These are phyloP conservation scores for Vitis cinerea DNA, from an alignment of 164 flowering plant species.

Conservation along the genomic window DNA sequence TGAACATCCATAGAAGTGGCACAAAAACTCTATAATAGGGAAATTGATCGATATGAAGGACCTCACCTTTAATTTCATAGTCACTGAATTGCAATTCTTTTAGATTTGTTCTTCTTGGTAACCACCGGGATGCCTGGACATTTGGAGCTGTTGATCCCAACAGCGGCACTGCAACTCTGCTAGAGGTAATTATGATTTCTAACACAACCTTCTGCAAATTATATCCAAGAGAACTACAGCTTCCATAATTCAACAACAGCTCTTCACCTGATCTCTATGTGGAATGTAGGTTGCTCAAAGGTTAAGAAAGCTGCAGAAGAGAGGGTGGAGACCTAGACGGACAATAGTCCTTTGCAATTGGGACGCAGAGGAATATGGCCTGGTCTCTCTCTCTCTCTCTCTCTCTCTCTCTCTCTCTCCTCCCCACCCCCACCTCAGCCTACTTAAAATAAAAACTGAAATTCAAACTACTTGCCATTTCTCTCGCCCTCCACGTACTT, in stretches of 20 bases:
- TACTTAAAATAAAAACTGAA: neutral
- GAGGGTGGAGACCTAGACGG: conserved; percentile 71
- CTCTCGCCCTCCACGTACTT: too few species aligned
- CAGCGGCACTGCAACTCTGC: conserved; percentile 76
- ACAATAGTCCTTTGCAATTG: conserved; percentile 77
- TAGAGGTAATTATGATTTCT: conserved; percentile 42
- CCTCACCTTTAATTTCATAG: neutral
- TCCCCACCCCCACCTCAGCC: neutral
- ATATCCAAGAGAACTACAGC: neutral
- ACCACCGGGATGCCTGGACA: conserved; percentile 86
- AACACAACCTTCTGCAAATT: neutral
- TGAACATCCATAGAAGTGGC: neutral
- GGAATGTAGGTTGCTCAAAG: conserved; percentile 52
- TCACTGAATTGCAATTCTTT: neutral
- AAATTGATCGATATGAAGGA: neutral
- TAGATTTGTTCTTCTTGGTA: conserved; percentile 73
- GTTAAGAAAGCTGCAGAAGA: conserved; percentile 52
- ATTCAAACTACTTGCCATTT: neutral
- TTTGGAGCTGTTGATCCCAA: conserved; percentile 88
- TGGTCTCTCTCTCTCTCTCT: conserved; percentile 49
- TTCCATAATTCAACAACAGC: neutral
- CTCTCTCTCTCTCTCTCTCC: conserved; percentile 10
- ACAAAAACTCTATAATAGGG: neutral
- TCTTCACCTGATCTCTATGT: neutral
- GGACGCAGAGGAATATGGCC: conserved; percentile 90